These are phyloP conservation scores for Penicillium corylophilum DNA, from an alignment of 2,329 filamentous ascomycete genomes.

Conservation along the genomic window DNA sequence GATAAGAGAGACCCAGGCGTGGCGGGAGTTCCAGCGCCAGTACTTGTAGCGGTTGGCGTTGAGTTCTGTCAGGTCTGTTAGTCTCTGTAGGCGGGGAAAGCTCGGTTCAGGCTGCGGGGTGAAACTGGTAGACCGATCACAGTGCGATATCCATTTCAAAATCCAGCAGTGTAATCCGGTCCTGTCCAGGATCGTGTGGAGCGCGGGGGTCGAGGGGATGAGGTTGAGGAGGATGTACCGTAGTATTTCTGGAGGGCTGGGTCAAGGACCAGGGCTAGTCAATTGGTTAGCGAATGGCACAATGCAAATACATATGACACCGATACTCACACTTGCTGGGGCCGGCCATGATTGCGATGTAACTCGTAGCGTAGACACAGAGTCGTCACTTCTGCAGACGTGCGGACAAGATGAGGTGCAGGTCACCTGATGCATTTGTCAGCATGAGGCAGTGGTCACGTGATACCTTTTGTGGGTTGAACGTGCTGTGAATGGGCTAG, in stretches of 20 bases:
- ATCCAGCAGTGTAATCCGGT: background rate
- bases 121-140: background rate
- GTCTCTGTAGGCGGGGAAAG: slow-evolving; percentile 2
- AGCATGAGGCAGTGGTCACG: background rate
- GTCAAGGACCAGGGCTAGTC: slow-evolving; percentile 44
- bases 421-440: slow-evolving; percentile 4
- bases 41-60: slow-evolving; percentile 82
- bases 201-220: slow-evolving; percentile 4
- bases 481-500: background rate
- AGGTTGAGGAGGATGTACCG: slow-evolving; percentile 40
- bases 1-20: slow-evolving; percentile 73
- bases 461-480: no score
- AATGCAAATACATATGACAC: background rate
- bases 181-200: background rate
- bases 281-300: slow-evolving; percentile 53
- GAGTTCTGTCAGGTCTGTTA: slow-evolving; percentile 62
- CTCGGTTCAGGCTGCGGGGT: background rate
- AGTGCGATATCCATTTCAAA: no score
- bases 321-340: slow-evolving; percentile 47
- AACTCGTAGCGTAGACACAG: slow-evolving; percentile 18
- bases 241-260: slow-evolving; percentile 52
- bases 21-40: slow-evolving; percentile 89
- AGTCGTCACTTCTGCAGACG: slow-evolving; percentile 4
- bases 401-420: slow-evolving; percentile 13
- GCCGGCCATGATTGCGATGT: slow-evolving; percentile 49